Evolutionary conservation across 176 grass and related monocot genomes (phyloP), one percentile per base, ranked within the genome.

Genomic region (Tillandsia fasciculata): DNA sequence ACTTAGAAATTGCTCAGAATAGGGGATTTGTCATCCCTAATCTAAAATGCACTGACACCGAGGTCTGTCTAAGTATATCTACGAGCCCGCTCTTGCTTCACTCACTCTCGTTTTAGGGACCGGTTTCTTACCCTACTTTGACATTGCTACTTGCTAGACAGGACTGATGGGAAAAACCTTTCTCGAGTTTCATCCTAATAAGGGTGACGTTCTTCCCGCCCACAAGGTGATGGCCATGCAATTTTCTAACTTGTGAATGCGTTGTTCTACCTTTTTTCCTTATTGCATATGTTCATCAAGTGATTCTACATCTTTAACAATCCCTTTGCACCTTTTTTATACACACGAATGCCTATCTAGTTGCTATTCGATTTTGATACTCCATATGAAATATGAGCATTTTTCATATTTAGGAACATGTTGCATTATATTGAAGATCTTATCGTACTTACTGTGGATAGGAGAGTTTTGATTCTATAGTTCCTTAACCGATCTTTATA

Each of bases 151-250:
- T 87, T 69, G 74, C 57, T 85, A 97, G 93, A 87, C 86, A 33
- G 86, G 93, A 58, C 72, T 97, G 71, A 97, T 97, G 93, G 93
- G 89, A 24, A 97, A 92, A 81, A 72, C 80, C 27, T 89, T 97
- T 49, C 84, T 97, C 10, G 89, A 97, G 69, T 92, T 97, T 77
- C 88, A 97, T 71, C 80, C 88, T 26, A 97, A 92, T 74, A 97
- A 87, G 75, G 86, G 89, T 1, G 89, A 92, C 29, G 70, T 97
- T 78, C 93, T 97, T 49, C 93, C 86, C 7, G 70, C 79, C 1
- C 93, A 97, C 77, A 97, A 87, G 86, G 83, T 85, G 64, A 26
- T 76, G 12, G 53, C 26, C 18, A 22, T 51, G 47, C 11, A 12
- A 15, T 26, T 10, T 3, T 48, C 33, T 42, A 1, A 42, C 33